Evolutionary conservation across 1,284 basidiomycete genomes (phyloP), one percentile per base, ranked within the genome.

Genomic region (Leccinum subrobustum): DNA sequence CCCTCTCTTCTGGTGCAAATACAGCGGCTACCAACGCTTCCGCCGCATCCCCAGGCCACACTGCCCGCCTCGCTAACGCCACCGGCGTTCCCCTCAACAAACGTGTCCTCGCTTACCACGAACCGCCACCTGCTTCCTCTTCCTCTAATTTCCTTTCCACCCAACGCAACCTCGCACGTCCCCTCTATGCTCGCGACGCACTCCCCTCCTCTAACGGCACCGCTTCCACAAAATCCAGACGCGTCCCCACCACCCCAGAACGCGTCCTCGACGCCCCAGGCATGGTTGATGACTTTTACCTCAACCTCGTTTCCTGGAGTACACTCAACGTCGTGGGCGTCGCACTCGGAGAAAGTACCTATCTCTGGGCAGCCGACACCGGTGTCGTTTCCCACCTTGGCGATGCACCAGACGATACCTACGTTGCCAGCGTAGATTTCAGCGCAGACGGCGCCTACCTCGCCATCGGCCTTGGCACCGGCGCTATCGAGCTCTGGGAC

Each of bases 401-500:
- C 12, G 88, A 91, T 61, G 87, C 86, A 0, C 86, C 89, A 1
- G 87, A 89, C 52, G 88, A 86, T 47, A 83, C 82, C 1, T 92
- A 91, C 63, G 85, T 95, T 57, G 87, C 90, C 50, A 84, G 88
- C 52, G 83, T 97, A 52, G 88, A 91, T 64, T 98, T 96, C 78
- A 93, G 93, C 12, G 86, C 85, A 23, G 94, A 97, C 70, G 96
- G 95, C 0, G 82, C 85, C 16, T 95, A 92, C 76, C 82, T 99
- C 12, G 95, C 92, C 3, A 80, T 98, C 29, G 96, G 96, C 0
- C 79, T 90, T 27, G 92, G 94, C 4, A 84, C 82, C 0, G 96
- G 96, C 1, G 88, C 91, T 18, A 91, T 98, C 33, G 95, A 98
- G 76, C 85, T 99, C n/a, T 98, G 96, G 93, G 96, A 98, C 70